These are phyloP conservation scores for Vanrija pseudolonga DNA, from an alignment of 1,284 basidiomycete species.

Conservation along the genomic window DNA sequence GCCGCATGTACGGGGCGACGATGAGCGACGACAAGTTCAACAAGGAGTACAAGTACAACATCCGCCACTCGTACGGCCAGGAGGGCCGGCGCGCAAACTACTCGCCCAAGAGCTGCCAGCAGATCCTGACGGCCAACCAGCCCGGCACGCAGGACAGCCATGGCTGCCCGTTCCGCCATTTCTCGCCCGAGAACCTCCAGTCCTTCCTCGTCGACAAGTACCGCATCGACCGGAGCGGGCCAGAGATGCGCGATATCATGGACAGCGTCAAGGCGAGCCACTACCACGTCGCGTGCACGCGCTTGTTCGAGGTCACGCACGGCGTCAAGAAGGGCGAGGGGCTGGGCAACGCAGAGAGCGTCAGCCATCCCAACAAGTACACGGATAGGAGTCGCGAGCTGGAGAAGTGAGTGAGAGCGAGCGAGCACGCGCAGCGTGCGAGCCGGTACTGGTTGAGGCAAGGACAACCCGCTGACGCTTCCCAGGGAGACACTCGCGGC, in stretches of 20 bases:
- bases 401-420: slow-evolving; percentile 33
- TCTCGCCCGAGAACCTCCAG: slow-evolving; percentile 77
- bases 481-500: no score
- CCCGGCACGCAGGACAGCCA: slow-evolving; percentile 71
- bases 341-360: slow-evolving; percentile 71
- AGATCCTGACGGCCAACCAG: slow-evolving; percentile 75
- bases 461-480: no score
- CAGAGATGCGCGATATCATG: slow-evolving; percentile 83
- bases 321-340: slow-evolving; percentile 88
- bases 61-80: slow-evolving; percentile 90
- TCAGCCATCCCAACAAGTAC: slow-evolving; percentile 89
- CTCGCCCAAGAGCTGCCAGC: slow-evolving; percentile 88
- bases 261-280: slow-evolving; percentile 74
- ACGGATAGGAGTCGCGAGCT: slow-evolving; percentile 54
- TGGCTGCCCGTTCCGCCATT: slow-evolving; percentile 95
- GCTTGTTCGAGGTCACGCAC: slow-evolving; percentile 95
- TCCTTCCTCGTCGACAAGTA: slow-evolving; percentile 73
- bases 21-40: slow-evolving; percentile 94
- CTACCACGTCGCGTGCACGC: slow-evolving; percentile 94
- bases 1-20: slow-evolving; percentile 68
- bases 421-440: no score
- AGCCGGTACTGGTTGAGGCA: no score
- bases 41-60: slow-evolving; percentile 97
- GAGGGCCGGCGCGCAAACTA: slow-evolving; percentile 95
- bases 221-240: slow-evolving; percentile 57